phyloP scores from a whole-genome alignment of 495 filamentous ascomycete genomes.

The Neurospora hispaniola region DNA sequence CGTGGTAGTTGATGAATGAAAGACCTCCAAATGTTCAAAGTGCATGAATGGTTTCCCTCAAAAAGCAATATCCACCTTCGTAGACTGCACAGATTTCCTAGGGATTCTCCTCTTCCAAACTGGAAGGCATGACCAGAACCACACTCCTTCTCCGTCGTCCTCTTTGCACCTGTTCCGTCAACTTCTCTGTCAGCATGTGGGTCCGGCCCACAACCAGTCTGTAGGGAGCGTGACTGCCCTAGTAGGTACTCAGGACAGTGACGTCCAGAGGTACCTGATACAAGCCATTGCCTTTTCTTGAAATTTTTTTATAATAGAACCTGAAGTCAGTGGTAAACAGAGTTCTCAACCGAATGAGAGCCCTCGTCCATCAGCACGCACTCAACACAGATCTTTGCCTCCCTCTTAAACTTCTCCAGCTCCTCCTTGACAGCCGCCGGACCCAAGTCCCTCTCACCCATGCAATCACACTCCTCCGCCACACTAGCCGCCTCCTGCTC shows the following conservation, averaged over 20 bases:
- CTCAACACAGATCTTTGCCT: not conserved
- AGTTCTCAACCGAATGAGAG: not conserved
- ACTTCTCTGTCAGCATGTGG: too few relatives aligned
- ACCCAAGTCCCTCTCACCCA: not conserved
- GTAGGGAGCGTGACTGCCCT: too few relatives aligned
- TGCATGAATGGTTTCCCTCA: not conserved
- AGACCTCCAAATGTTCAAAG: not conserved
- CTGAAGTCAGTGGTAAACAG: not conserved
- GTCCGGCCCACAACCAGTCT: too few relatives aligned
- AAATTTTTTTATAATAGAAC: too few relatives aligned
- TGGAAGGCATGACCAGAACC: too few relatives aligned
- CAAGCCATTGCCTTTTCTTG: too few relatives aligned
- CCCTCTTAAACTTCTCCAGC: not conserved
- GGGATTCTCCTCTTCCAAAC: too few relatives aligned
- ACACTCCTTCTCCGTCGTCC: too few relatives aligned
- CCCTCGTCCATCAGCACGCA: not conserved
- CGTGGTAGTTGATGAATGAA: not conserved
- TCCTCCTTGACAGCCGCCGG: not conserved
- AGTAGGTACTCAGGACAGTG: too few relatives aligned
- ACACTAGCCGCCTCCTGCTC: not conserved
- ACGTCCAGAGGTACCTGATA: too few relatives aligned
- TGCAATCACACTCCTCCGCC: not conserved
- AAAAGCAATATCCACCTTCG: not conserved
- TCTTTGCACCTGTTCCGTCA: too few relatives aligned
- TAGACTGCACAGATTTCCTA: too few relatives aligned